Percentiles rank a stretch among this genome's conserved stretches.
phyloP scores from a whole-genome alignment of 2,329 filamentous ascomycete species.

The Sporothrix globosa region DNA sequence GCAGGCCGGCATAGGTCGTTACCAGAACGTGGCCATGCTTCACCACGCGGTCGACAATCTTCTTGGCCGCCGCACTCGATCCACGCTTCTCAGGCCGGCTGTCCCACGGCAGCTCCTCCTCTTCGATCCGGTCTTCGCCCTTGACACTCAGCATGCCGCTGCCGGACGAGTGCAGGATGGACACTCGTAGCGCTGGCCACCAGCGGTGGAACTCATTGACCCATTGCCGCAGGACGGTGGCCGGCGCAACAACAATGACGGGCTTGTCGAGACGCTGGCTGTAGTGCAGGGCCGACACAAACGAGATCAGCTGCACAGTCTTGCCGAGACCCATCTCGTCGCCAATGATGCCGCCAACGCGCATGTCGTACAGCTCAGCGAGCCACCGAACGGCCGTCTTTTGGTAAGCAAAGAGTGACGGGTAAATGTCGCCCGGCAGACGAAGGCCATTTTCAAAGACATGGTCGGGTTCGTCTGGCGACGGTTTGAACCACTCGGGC shows the following conservation, averaged over 20 bases:
- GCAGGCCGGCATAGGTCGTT: conserved; percentile 94
- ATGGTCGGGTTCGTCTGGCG: conserved; percentile 79
- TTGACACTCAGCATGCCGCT: conserved; percentile 76
- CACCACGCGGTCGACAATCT: conserved; percentile 79
- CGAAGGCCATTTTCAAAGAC: conserved; percentile 73
- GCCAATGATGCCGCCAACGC: conserved; percentile 90
- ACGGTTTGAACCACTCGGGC: conserved; percentile 78
- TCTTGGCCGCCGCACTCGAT: conserved; percentile 70
- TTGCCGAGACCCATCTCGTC: conserved; percentile 99
- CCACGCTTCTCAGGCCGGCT: conserved; percentile 46
- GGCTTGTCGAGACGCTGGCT: conserved; percentile 83
- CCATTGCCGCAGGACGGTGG: conserved; percentile 95
- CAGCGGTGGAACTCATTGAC: conserved; percentile 97
- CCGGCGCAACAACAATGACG: conserved; percentile 88
- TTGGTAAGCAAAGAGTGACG: conserved; percentile 92
- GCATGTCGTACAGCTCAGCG: conserved; percentile 85
- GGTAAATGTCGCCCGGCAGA: conserved; percentile 89
- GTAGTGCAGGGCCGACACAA: conserved; percentile 88
- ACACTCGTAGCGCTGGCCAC: conserved; percentile 98
- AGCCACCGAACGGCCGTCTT: conserved; percentile 97
- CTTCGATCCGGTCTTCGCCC: conserved; percentile 43
- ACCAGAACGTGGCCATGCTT: conserved; percentile 89
- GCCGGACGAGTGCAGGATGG: conserved; percentile 91
- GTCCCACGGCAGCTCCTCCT: conserved; percentile 59
- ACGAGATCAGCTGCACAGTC: conserved; percentile 73